Evolutionary conservation across 2,329 filamentous ascomycete species (phyloP).

Genomic region (Nemania sp.): DNA sequence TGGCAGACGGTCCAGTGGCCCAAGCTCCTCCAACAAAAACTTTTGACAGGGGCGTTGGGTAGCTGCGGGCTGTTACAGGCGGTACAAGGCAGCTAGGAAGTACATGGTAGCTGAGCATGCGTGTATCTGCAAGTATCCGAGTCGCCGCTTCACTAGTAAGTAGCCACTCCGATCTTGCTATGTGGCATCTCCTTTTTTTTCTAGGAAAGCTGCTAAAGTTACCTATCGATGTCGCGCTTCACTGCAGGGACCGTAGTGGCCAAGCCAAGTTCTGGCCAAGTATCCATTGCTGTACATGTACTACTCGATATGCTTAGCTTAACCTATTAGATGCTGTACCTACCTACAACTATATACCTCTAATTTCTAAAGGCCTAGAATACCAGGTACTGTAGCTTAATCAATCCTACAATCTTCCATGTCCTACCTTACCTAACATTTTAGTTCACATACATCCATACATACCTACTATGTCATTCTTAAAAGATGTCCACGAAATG

Average conservation of each 20-base stretch:
- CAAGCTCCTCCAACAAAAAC: background rate
- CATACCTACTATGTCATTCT: background rate
- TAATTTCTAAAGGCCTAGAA: background rate
- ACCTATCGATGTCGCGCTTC: slow-evolving; percentile 3
- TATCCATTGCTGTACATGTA: background rate
- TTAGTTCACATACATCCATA: background rate
- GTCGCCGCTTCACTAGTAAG: background rate
- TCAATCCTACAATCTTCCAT: background rate
- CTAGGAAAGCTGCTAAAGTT: background rate
- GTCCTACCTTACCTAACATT: background rate
- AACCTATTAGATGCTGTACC: background rate
- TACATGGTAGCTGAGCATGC: slow-evolving; percentile 1
- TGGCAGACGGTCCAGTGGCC: background rate
- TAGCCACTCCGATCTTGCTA: slow-evolving; percentile 12
- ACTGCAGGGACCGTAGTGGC: too few relatives aligned
- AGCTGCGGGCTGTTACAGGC: background rate
- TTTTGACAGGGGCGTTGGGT: background rate
- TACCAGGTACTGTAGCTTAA: too few relatives aligned
- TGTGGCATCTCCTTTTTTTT: slow-evolving; percentile 23
- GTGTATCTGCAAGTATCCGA: slow-evolving; percentile 1
- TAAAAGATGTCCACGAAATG: background rate
- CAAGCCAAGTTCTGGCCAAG: background rate
- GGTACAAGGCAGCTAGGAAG: background rate
- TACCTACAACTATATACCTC: background rate
- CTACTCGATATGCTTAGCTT: background rate